Conservation (phyloP, 441 rosid genomes). For the Melianthus villosus region DNA sequence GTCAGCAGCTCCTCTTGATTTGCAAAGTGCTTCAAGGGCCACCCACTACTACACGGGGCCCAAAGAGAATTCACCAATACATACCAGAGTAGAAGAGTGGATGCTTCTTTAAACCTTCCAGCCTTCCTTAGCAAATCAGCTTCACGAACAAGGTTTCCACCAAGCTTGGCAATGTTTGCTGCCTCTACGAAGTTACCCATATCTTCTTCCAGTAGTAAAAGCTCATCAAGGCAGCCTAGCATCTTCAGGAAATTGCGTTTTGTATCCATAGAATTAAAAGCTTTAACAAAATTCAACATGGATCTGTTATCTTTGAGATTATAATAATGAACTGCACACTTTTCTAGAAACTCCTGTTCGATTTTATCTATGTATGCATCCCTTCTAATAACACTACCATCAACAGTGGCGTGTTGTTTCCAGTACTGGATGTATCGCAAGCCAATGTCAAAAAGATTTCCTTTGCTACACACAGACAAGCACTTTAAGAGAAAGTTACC, state of each 20-base stretch:
- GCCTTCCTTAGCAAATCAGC: conserved; percentile 26
- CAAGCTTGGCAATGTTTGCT: conserved; percentile 23
- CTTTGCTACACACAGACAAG: conserved; percentile 20
- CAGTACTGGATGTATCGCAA: conserved; percentile 21
- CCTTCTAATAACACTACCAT: conserved; percentile 4
- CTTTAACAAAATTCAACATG: conserved; percentile 29
- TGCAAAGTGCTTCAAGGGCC: conserved; percentile 31
- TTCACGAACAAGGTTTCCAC: conserved; percentile 18
- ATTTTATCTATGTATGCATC: conserved; percentile 15
- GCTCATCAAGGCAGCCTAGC: conserved; percentile 24
- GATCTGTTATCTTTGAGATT: conserved; percentile 13
- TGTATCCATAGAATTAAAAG: conserved; percentile 14
- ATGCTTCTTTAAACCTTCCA: conserved; percentile 17
- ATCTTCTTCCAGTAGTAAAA: conserved; percentile 26
- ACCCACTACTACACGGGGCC: conserved; percentile 25
- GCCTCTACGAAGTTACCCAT: conserved; percentile 27
- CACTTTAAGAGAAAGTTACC: conserved; percentile 18
- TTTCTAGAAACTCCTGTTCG: conserved; percentile 26
- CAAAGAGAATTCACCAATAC: conserved; percentile 32
- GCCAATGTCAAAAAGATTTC: conserved; percentile 27
- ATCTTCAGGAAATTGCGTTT: conserved; percentile 18
- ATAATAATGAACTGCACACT: conserved; percentile 20
- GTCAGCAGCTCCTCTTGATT: conserved; percentile 20
- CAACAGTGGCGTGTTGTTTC: conserved; percentile 14
- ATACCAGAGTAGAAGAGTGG: conserved; percentile 18